These are phyloP conservation scores for Penicillium cinerascens DNA, from an alignment of 495 filamentous ascomycete genomes.

Conservation along the genomic window DNA sequence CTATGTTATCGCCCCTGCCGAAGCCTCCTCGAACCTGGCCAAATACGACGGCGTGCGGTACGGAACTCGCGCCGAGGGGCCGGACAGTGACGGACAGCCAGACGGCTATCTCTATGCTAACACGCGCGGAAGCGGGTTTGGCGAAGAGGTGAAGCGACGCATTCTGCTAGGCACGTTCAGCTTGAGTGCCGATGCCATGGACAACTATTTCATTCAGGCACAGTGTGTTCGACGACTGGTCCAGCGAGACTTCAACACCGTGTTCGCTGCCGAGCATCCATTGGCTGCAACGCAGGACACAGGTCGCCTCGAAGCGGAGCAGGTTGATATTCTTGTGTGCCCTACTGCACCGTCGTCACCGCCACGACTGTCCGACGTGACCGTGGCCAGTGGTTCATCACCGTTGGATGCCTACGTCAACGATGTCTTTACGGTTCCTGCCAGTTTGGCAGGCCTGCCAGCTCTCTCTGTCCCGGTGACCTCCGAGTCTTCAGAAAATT, in stretches of 20 bases:
- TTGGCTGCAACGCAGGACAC: conserved; percentile 39
- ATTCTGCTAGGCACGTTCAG: conserved; percentile 90
- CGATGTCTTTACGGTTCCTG: conserved; percentile 94
- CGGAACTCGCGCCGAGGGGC: conserved; percentile 51
- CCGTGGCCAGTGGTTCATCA: conserved; percentile 23
- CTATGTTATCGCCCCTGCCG: conserved; percentile 90
- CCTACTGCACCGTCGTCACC: conserved; percentile 81
- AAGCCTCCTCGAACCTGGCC: conserved; percentile 95
- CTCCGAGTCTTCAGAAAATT: conserved; percentile 18
- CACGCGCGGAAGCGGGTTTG: conserved; percentile 71
- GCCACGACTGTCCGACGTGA: conserved; percentile 57
- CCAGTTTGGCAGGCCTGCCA: conserved; percentile 87
- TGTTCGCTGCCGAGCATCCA: conserved; percentile 66
- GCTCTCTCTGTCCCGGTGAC: conserved; percentile 78
- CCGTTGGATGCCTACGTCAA: conserved; percentile 70
- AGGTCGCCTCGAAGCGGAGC: conserved; percentile 36
- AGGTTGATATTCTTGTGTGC: conserved; percentile 82
- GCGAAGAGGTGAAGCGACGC: conserved; percentile 76
- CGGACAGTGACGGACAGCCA: conserved; percentile 26
- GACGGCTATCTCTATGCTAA: conserved; percentile 66
- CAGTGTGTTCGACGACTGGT: conserved; percentile 84
- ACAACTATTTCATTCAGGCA: conserved; percentile 95
- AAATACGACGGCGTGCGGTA: conserved; percentile 97
- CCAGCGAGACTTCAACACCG: conserved; percentile 75
- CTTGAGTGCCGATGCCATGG: conserved; percentile 83